Evolutionary conservation across 2,329 filamentous ascomycete genomes (phyloP).

Genomic region (Hypoxylon sp.): DNA sequence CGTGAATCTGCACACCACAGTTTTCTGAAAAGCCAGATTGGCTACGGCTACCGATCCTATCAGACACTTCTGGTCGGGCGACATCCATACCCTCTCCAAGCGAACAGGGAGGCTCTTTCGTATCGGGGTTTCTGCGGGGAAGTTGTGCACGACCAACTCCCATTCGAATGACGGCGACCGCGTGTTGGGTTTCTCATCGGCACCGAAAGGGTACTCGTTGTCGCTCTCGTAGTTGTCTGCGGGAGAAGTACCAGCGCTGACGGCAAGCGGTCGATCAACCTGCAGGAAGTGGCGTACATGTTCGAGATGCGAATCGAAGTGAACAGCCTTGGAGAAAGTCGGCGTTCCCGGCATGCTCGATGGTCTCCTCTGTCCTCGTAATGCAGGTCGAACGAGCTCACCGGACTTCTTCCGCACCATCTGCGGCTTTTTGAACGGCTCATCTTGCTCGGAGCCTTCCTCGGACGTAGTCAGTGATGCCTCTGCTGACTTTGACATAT

Average conservation of each 20-base stretch:
- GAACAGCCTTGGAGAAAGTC: slow-evolving; percentile 96
- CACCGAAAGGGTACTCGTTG: slow-evolving; percentile 86
- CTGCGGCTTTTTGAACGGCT: slow-evolving; percentile 78
- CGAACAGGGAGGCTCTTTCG: slow-evolving; percentile 79
- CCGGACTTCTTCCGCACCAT: slow-evolving; percentile 99
- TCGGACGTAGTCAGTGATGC: slow-evolving; percentile 69
- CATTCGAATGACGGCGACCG: slow-evolving; percentile 78
- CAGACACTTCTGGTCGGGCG: slow-evolving; percentile 87
- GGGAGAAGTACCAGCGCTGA: slow-evolving; percentile 94
- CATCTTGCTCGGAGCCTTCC: slow-evolving; percentile 73
- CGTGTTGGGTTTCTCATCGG: slow-evolving; percentile 61
- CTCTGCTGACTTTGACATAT: slow-evolving; percentile 63
- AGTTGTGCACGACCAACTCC: slow-evolving; percentile 89
- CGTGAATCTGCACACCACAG: slow-evolving; percentile 92
- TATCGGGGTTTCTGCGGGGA: slow-evolving; percentile 76
- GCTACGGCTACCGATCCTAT: slow-evolving; percentile 87
- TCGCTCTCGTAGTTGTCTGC: slow-evolving; percentile 91
- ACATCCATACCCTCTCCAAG: slow-evolving; percentile 89
- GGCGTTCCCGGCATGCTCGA: slow-evolving; percentile 98
- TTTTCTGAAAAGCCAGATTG: slow-evolving; percentile 92
- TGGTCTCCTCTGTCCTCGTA: slow-evolving; percentile 85
- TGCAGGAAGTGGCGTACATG: slow-evolving; percentile 97
- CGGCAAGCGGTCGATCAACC: slow-evolving; percentile 93
- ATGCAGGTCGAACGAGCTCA: slow-evolving; percentile 92
- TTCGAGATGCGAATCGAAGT: slow-evolving; percentile 96